Conservation (phyloP, 208 protist genomes). For the Leishmania braziliensis region DNA sequence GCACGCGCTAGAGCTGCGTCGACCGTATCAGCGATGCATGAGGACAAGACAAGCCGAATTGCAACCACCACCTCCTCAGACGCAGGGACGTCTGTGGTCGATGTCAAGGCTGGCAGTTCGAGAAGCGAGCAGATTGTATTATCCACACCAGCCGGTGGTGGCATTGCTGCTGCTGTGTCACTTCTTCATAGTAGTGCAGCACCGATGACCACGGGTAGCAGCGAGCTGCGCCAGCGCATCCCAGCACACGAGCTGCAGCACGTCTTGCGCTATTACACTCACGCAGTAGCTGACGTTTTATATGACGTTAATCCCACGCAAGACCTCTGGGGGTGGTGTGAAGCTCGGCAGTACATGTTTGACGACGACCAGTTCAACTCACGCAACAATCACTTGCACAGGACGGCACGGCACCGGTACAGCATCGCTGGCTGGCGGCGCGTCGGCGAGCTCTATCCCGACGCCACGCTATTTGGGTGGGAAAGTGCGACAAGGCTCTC, state of each 20-base stretch:
- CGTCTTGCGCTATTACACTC: constrained; percentile 34
- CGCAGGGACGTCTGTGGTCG: neutral
- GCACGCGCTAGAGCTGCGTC: neutral
- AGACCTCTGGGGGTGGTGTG: constrained; percentile 45
- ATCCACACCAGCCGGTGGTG: constrained; percentile 11
- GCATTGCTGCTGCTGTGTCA: constrained; percentile 8
- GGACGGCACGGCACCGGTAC: constrained; percentile 44
- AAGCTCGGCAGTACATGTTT: constrained; percentile 51
- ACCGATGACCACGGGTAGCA: neutral
- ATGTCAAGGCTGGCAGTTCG: neutral
- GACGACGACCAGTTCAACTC: constrained; percentile 75
- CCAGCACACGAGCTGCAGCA: constrained; percentile 41
- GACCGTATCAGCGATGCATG: neutral
- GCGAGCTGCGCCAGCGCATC: constrained; percentile 24
- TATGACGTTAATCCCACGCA: constrained; percentile 75
- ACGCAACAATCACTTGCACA: constrained; percentile 46
- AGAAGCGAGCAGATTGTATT: neutral
- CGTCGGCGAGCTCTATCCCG: constrained; percentile 59
- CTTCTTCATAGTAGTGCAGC: neutral
- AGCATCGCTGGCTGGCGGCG: constrained; percentile 63
- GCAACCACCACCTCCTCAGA: neutral
- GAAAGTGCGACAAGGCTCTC: neutral
- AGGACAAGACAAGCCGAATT: too few species aligned
- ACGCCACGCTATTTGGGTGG: constrained; percentile 50
- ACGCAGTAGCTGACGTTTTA: constrained; percentile 47